Evolutionary conservation across 164 flowering plant species (phyloP), one percentile per base, ranked within the genome.

Genomic region (Amborella trichopoda): DNA sequence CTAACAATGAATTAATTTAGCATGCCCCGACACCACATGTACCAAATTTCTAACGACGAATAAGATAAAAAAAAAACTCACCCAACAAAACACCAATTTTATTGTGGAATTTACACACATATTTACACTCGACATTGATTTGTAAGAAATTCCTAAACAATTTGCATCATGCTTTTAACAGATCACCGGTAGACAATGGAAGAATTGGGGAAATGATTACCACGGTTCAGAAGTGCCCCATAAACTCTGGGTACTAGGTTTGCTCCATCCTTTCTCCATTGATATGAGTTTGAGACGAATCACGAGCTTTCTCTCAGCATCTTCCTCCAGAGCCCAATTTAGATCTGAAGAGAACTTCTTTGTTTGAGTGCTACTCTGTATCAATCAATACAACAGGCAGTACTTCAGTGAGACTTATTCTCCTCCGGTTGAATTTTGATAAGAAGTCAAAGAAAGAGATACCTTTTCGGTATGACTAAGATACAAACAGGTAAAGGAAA

Each of bases 201-300:
- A n/a, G n/a, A n/a, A n/a, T n/a, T n/a, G n/a, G n/a, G n/a, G n/a
- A n/a, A n/a, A n/a, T n/a, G n/a, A 38, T 58, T 72, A 85, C 95
- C 95, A 85, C 40, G 95, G 91, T 42, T 85, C 95, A 33, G 91
- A 77, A 46, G 62, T 67, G 40, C 72, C 72, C 43, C 61, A 60
- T 24, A 80, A 68, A 43, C 67, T 60, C 8, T 50, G 73, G 56
- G 49, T 68, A 28, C 44, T 24, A 1, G 74, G 70, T 22, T 22
- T 50, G 47, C 61, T 70, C 85, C 83, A 80, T 37, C 78, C 83
- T 40, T 72, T 71, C 66, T 77, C 91, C 74, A 62, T 74, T 55
- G 48, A 52, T 50, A 85, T 76, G 54, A 85, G 85, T 42, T 72
- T 74, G 22, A 85, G 80, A 40, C 95, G 83, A 49, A 54, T 36